Conservation (phyloP, 345 rosid genomes). For the Lepidium didymum region DNA sequence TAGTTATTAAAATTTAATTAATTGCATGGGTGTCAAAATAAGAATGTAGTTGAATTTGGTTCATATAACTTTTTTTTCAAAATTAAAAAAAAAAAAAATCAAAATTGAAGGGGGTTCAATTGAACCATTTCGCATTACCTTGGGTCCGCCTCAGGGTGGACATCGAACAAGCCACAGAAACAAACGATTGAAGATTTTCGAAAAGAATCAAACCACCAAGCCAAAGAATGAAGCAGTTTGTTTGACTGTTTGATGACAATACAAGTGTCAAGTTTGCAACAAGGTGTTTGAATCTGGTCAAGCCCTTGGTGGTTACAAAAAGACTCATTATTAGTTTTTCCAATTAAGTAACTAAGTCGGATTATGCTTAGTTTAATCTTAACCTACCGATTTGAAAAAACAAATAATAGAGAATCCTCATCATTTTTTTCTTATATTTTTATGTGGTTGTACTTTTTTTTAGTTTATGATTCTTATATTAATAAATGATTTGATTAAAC, state of each 20-base stretch:
- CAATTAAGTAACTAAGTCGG: neutral
- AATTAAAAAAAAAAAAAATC: too few relatives aligned
- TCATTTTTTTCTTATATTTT: neutral
- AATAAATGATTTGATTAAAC: neutral
- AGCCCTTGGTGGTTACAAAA: constrained; percentile 31
- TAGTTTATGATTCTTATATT: neutral
- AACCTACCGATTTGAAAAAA: neutral
- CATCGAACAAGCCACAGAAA: constrained; percentile 60
- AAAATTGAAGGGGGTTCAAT: too few relatives aligned
- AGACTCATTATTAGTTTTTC: constrained; percentile 15
- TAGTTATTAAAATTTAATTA: too few relatives aligned
- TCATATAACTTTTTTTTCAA: too few relatives aligned
- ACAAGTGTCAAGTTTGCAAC: constrained; percentile 4
- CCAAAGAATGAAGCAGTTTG: neutral
- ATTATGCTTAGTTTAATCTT: neutral
- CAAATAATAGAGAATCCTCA: neutral
- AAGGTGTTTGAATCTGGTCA: constrained; percentile 24
- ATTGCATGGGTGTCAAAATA: too few relatives aligned
- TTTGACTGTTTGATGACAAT: neutral
- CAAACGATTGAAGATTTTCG: constrained; percentile 18
- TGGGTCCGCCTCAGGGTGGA: too few relatives aligned
- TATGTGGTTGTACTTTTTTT: neutral
- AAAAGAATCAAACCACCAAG: neutral
- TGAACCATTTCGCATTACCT: too few relatives aligned
- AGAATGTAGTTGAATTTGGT: too few relatives aligned